phyloP scores from a whole-genome alignment of 2,329 filamentous ascomycete genomes.

The Microdochium bolleyi region DNA sequence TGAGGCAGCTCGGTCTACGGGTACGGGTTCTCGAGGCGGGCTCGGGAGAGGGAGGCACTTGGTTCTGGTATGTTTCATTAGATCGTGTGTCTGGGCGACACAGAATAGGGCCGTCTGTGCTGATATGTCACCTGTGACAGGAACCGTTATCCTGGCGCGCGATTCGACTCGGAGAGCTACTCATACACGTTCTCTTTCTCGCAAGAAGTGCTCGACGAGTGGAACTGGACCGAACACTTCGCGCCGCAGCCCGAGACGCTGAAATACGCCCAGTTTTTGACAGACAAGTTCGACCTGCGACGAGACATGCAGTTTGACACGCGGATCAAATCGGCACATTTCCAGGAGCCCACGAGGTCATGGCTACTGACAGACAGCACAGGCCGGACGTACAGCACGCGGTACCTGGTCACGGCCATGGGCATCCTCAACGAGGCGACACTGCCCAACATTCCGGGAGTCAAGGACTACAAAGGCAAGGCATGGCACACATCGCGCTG shows the following conservation, averaged over 20 bases:
- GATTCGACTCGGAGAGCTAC: constrained; percentile 3
- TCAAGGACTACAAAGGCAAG: constrained; percentile 17
- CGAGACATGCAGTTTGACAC: constrained; percentile 3
- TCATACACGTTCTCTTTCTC: constrained; percentile 2
- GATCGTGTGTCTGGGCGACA: neutral
- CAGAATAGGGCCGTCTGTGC: neutral
- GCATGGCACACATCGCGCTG: constrained; percentile 17
- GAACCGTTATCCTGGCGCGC: constrained; percentile 3
- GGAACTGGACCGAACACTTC: constrained; percentile 4
- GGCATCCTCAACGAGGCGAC: constrained; percentile 22
- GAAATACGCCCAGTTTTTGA: neutral
- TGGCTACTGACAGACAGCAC: constrained; percentile 18
- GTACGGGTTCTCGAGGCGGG: constrained; percentile 3
- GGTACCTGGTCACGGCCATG: constrained; percentile 17
- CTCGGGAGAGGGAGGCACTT: constrained; percentile 1
- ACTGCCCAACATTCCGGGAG: constrained; percentile 22
- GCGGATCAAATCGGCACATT: constrained; percentile 1
- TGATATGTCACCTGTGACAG: neutral
- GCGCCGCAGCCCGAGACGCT: constrained; percentile 1
- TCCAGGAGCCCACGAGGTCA: constrained; percentile 6
- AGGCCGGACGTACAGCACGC: constrained; percentile 12
- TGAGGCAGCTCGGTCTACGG: constrained; percentile 1
- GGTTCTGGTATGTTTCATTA: neutral
- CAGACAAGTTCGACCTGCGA: constrained; percentile 3
- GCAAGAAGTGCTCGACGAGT: constrained; percentile 2